A percentile compares a stretch with the other conserved stretches of the same genome.
Conservation (phyloP, 176 grass and related monocot species). For the Musa acuminata region DNA sequence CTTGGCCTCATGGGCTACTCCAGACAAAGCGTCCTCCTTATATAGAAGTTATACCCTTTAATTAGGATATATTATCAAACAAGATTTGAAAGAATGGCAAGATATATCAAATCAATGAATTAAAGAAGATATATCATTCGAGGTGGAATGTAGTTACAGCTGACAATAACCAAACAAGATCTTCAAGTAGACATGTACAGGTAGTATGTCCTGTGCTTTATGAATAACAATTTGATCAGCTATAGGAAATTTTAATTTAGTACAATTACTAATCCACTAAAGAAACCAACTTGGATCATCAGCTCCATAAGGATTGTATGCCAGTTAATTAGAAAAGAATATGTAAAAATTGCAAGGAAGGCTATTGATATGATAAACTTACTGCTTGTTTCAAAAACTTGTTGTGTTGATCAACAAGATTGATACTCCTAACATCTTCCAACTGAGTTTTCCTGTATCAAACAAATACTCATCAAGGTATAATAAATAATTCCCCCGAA, state of each 20-base stretch:
- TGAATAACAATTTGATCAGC: neutral
- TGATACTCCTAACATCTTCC: constrained; percentile 3
- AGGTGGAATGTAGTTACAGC: neutral
- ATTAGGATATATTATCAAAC: neutral
- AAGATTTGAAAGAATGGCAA: neutral
- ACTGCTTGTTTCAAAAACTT: constrained; percentile 11
- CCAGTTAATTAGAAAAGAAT: neutral
- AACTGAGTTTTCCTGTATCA: constrained; percentile 15
- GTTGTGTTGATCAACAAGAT: neutral
- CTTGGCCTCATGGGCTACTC: neutral
- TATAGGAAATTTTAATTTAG: neutral
- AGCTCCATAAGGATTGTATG: neutral
- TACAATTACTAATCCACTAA: neutral
- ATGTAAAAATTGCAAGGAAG: neutral
- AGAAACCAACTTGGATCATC: neutral
- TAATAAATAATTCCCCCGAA: neutral
- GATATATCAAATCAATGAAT: neutral
- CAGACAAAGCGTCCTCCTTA: neutral
- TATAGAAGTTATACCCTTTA: neutral
- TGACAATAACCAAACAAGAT: neutral
- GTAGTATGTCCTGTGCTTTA: neutral
- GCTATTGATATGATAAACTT: constrained; percentile 4
- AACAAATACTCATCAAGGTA: neutral
- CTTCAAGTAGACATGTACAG: neutral
- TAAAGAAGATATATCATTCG: neutral